These are phyloP conservation scores for Lomentospora prolificans DNA, from an alignment of 2,329 filamentous ascomycete species.

Conservation along the genomic window DNA sequence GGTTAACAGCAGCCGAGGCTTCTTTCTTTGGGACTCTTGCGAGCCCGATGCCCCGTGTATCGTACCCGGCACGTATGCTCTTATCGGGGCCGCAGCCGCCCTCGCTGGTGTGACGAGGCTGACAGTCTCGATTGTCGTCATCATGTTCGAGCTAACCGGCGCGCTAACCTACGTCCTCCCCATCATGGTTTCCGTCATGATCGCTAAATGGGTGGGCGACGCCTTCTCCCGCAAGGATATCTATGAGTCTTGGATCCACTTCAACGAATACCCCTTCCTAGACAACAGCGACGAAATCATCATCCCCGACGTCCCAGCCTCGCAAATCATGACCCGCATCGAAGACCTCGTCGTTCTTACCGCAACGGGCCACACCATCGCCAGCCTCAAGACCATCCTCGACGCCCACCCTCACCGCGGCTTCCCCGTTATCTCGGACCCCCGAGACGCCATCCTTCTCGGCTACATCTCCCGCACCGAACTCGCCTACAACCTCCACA, in stretches of 20 bases:
- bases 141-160: slow-evolving; percentile 98
- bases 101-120: slow-evolving; percentile 88
- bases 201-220: slow-evolving; percentile 96
- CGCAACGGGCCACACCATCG: slow-evolving; percentile 79
- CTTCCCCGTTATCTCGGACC: slow-evolving; percentile 80
- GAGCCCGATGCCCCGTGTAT: slow-evolving; percentile 80
- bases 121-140: slow-evolving; percentile 97
- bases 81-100: slow-evolving; percentile 90
- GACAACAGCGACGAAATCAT: slow-evolving; percentile 69
- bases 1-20: slow-evolving; percentile 68
- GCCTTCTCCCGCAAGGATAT: slow-evolving; percentile 88
- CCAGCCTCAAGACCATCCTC: slow-evolving; percentile 61
- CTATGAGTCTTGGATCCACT: slow-evolving; percentile 95
- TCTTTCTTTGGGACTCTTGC: slow-evolving; percentile 70
- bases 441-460: slow-evolving; percentile 66
- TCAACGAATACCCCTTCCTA: slow-evolving; percentile 91
- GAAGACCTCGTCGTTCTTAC: slow-evolving; percentile 86
- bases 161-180: slow-evolving; percentile 93
- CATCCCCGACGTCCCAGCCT: slow-evolving; percentile 76
- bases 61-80: slow-evolving; percentile 90
- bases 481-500: slow-evolving; percentile 68
- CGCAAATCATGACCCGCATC: slow-evolving; percentile 82
- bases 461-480: slow-evolving; percentile 94
- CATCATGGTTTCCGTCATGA: slow-evolving; percentile 98
- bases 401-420: slow-evolving; percentile 70